phyloP scores from a whole-genome alignment of 345 rosid species.

The Limnanthes douglasii region DNA sequence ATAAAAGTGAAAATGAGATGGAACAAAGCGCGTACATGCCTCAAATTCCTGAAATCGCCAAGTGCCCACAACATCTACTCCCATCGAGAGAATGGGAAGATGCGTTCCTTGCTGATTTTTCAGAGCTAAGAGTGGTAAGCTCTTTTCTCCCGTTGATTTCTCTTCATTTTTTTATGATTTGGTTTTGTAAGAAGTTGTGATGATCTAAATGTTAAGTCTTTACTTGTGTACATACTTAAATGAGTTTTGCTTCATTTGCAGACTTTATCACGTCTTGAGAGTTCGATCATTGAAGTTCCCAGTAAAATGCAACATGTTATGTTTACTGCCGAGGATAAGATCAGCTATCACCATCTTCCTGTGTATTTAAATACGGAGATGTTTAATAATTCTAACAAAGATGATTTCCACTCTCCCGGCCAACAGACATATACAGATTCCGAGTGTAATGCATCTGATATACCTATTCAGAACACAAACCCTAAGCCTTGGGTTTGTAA shows the following conservation, averaged over 20 bases:
- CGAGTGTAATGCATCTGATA: background rate
- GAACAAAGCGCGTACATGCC: slow-evolving; percentile 90
- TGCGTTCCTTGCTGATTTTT: slow-evolving; percentile 66
- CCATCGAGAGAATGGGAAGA: slow-evolving; percentile 81
- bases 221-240: background rate
- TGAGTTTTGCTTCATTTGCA: slow-evolving; percentile 12
- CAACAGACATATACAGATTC: background rate
- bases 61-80: slow-evolving; percentile 44
- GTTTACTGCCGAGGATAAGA: slow-evolving; percentile 7
- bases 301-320: too few species aligned
- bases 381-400: slow-evolving; percentile 11
- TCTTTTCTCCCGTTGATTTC: background rate
- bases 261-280: slow-evolving; percentile 22
- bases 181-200: slow-evolving; percentile 3
- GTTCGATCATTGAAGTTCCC: slow-evolving; percentile 8
- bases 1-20: slow-evolving; percentile 15
- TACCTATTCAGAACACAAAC: slow-evolving; percentile 1
- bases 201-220: background rate
- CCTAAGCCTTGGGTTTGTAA: slow-evolving; percentile 5
- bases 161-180: background rate
- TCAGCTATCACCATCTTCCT: slow-evolving; percentile 6
- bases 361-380: slow-evolving; percentile 15
- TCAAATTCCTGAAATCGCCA: slow-evolving; percentile 63
- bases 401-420: too few species aligned
- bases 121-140: slow-evolving; percentile 48